Evolutionary conservation across 1,139 yeast genomes (phyloP), one percentile per base, ranked within the genome.

Genomic region (Scheffersomyces quercinus): DNA sequence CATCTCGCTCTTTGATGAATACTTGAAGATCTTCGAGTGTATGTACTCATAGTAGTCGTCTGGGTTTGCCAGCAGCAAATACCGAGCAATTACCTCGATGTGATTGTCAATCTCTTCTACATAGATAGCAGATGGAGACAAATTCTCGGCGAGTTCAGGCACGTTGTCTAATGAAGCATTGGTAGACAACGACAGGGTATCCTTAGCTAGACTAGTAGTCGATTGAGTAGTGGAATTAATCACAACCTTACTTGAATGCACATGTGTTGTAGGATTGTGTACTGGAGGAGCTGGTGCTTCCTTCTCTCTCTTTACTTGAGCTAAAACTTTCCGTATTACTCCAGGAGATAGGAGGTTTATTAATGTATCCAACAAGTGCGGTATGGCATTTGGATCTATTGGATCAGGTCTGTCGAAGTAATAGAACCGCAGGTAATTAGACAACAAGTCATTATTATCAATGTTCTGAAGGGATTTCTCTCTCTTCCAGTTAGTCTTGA

Each of bases 31-130:
- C 37, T 67, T 68, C 3, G 59, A 54, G 14, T 67, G 60, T 9
- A 79, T 45, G 50, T 70, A 81, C 11, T 61, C 59, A 43, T 67
- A 73, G 53, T 74, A 81, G 29, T 77, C 79, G 0, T 50, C 50
- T 33, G 86, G 81, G 55, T 83, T 82, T 1, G 86, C 67, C 1
- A 83, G 77, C 2, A 84, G 77, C 12, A 83, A 53, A 54, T 68
- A 83, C 39, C 79, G 68, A 31, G 81, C 57, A 3, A 77, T 59
- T 3, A 68, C 52, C 55, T 75, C 75, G 57, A 80, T 59, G 60
- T 72, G 68, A 11, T 55, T 51, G 53, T 81, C 85, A 36, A 81
- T 77, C 34, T 73, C 73, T 3, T 48, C 48, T n/a, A 52, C 40
- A 36, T 39, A 36, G 40, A 31, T 31, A 13, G 35, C 35, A 10